Evolutionary conservation across 345 rosid genomes (phyloP).

Genomic region (Salix dunnii): DNA sequence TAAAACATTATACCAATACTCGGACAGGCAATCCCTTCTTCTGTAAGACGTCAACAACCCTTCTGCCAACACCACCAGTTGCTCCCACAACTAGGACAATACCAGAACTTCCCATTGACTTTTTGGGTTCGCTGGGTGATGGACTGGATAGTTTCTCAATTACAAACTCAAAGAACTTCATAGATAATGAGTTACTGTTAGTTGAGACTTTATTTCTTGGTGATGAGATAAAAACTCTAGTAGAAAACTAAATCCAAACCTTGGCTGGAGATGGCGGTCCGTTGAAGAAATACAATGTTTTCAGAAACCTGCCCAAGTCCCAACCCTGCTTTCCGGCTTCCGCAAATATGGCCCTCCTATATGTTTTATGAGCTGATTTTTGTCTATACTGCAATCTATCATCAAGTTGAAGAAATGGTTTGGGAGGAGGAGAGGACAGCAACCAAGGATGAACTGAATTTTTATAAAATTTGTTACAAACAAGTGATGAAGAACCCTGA

Average conservation of each 20-base stretch:
- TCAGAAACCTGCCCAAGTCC: conserved; percentile 87
- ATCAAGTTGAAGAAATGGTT: conserved; percentile 70
- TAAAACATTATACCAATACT: conserved; percentile 51
- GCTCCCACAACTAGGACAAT: conserved; percentile 82
- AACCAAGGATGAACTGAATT: conserved; percentile 28
- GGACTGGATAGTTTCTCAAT: conserved; percentile 59
- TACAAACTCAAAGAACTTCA: conserved; percentile 64
- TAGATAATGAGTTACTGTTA: conserved; percentile 21
- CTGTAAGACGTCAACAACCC: conserved; percentile 64
- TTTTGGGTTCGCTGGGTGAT: conserved; percentile 35
- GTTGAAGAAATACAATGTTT: conserved; percentile 77
- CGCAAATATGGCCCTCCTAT: conserved; percentile 34
- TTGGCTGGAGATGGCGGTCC: conserved; percentile 79
- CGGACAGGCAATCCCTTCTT: conserved; percentile 67
- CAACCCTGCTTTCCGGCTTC: conserved; percentile 59
- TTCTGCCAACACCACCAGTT: conserved; percentile 95
- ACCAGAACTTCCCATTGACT: conserved; percentile 52
- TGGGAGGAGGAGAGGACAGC: conserved; percentile 51
- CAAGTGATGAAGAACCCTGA: conserved; percentile 61
- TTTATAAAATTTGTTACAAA: conserved; percentile 29
- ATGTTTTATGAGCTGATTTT: conserved; percentile 29
- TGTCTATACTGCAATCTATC: conserved; percentile 29
- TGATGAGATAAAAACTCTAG: neutral
- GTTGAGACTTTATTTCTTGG: conserved; percentile 4
- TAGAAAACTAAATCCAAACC: conserved; percentile 33